Conservation (phyloP, 345 rosid species). For the Corchorus capsularis region DNA sequence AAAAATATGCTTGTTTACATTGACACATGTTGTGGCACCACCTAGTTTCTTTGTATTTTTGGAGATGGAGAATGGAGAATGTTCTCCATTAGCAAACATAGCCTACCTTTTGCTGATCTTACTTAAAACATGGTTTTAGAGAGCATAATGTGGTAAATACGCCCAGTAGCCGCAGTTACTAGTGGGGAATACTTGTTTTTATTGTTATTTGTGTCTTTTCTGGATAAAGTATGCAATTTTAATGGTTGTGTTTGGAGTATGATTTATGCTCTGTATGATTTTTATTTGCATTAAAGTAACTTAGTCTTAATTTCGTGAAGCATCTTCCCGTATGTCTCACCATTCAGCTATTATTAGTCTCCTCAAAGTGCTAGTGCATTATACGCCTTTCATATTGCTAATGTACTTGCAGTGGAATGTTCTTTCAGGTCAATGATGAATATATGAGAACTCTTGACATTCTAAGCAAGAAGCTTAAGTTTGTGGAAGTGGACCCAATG, state of each 20-base stretch:
- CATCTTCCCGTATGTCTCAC: background rate
- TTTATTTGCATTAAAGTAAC: background rate
- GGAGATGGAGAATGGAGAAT: too few relatives aligned
- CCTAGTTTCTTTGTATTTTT: too few relatives aligned
- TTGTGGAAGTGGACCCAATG: slow-evolving; percentile 71
- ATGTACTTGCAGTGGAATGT: slow-evolving; percentile 28
- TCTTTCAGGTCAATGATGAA: slow-evolving; percentile 86
- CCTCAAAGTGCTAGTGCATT: background rate
- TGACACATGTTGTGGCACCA: too few relatives aligned
- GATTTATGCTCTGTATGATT: background rate
- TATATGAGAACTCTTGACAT: slow-evolving; percentile 86
- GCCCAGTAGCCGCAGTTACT: background rate
- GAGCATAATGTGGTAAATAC: background rate
- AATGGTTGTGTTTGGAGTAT: background rate
- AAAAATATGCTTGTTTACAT: too few relatives aligned
- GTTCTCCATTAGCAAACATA: too few relatives aligned
- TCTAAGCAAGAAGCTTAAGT: slow-evolving; percentile 92
- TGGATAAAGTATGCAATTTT: background rate
- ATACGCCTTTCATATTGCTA: slow-evolving; percentile 12
- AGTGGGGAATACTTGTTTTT: slow-evolving; percentile 3
- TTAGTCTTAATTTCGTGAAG: background rate
- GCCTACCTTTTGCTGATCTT: background rate
- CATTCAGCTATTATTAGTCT: background rate
- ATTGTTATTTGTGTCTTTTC: background rate
- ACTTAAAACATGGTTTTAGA: background rate